Evolutionary conservation across 2,329 filamentous ascomycete genomes (phyloP).

Genomic region (Alternaria gaisen): DNA sequence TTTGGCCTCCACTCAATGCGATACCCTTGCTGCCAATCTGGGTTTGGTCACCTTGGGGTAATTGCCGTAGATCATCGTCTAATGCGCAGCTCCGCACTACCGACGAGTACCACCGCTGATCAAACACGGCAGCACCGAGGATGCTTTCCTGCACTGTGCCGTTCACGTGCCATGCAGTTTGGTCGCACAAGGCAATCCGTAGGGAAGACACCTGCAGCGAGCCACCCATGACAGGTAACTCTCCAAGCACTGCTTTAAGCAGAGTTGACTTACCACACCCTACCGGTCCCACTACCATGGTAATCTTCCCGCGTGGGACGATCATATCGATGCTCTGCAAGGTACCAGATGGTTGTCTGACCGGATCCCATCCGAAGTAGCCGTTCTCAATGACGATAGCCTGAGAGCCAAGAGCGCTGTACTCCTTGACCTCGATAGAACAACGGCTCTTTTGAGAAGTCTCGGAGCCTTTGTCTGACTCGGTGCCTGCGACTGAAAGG

Average conservation of each 20-base stretch:
- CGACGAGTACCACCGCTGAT: conserved; percentile 49
- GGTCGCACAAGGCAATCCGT: conserved; percentile 50
- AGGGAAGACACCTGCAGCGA: conserved; percentile 41
- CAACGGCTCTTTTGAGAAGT: conserved; percentile 35
- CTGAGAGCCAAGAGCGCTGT: conserved; percentile 27
- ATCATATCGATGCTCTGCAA: conserved; percentile 54
- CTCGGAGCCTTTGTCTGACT: conserved; percentile 39
- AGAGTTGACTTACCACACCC: conserved; percentile 64
- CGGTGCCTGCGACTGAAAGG: conserved; percentile 28
- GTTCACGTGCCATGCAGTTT: conserved; percentile 51
- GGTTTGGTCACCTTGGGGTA: conserved; percentile 53
- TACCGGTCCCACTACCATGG: conserved; percentile 61
- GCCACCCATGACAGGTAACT: conserved; percentile 45
- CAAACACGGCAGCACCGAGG: conserved; percentile 45
- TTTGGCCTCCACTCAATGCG: conserved; percentile 63
- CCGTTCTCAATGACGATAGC: conserved; percentile 56
- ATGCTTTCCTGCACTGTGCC: conserved; percentile 51
- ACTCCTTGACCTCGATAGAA: conserved; percentile 33
- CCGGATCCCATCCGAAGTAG: conserved; percentile 59
- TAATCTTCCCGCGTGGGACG: conserved; percentile 56
- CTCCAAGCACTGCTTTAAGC: conserved; percentile 45
- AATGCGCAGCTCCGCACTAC: conserved; percentile 48
- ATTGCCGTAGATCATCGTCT: conserved; percentile 45
- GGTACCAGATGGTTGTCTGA: conserved; percentile 47
- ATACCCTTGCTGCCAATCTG: conserved; percentile 62